Evolutionary conservation across 2,329 filamentous ascomycete genomes (phyloP).

Genomic region (Penicillium palitans): DNA sequence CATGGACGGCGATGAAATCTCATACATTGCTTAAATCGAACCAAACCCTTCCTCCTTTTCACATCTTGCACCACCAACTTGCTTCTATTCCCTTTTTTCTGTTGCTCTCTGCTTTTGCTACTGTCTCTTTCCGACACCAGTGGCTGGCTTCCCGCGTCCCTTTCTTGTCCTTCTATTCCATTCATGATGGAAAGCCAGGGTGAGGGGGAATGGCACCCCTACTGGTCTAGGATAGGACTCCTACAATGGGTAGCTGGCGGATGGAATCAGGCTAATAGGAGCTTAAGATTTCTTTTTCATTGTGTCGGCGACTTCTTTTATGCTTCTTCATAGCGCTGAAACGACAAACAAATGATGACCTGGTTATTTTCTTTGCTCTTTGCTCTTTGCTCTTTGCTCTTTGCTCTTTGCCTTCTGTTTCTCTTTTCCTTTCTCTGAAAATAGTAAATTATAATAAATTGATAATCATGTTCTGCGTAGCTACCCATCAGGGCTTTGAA

Average conservation of each 20-base stretch:
- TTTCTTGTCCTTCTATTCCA: not conserved
- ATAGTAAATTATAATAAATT: not conserved
- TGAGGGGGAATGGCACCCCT: not conserved
- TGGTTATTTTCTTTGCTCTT: conserved; percentile 12
- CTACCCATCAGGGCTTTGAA: not conserved
- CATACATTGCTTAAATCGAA: conserved; percentile 75
- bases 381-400: not conserved
- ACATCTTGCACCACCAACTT: conserved; percentile 10
- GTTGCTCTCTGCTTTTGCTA: not conserved
- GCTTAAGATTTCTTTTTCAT: conserved; percentile 16
- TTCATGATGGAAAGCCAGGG: not conserved
- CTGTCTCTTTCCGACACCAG: not conserved
- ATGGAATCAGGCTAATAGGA: conserved; percentile 15
- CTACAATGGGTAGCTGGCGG: not conserved
- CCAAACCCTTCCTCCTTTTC: not conserved
- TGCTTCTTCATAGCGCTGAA: conserved; percentile 31
- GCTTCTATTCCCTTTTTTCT: conserved; percentile 11
- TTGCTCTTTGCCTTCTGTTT: not conserved
- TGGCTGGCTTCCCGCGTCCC: not conserved
- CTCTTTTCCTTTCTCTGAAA: not conserved
- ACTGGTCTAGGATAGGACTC: not conserved
- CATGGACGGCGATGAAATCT: conserved; percentile 88
- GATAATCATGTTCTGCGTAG: not conserved
- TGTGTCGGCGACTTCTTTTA: conserved; percentile 21
- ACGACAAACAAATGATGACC: conserved; percentile 34